phyloP scores from a whole-genome alignment of 2,329 filamentous ascomycete species.

The Colletotrichum somersetense region DNA sequence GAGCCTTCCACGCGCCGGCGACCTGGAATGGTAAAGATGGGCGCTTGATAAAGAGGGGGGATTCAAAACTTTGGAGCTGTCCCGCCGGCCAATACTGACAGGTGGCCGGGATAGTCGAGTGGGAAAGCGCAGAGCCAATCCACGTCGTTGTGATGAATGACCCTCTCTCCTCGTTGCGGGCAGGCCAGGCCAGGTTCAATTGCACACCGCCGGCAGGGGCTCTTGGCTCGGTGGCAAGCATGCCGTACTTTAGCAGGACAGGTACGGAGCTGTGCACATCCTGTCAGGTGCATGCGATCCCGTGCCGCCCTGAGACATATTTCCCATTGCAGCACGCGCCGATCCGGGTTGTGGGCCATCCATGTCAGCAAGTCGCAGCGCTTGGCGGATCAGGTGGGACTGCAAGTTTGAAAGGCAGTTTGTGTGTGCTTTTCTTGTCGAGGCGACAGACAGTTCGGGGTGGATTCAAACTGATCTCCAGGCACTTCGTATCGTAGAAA shows the following conservation, averaged over 20 bases:
- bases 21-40: not conserved
- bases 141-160: not conserved
- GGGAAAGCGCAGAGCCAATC: not conserved
- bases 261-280: not conserved
- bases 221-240: not conserved
- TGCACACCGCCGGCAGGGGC: not conserved
- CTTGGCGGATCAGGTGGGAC: not conserved
- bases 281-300: not conserved
- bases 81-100: not conserved
- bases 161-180: not conserved
- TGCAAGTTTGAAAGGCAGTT: constrained; percentile 19
- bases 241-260: too few species aligned
- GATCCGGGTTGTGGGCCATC: constrained; percentile 17
- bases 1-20: not conserved
- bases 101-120: not conserved
- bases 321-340: constrained; percentile 5
- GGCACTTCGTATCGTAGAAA: too few species aligned
- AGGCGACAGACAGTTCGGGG: too few species aligned
- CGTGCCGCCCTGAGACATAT: constrained; percentile 2
- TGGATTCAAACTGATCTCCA: too few species aligned
- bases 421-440: not conserved
- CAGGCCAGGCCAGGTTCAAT: not conserved
- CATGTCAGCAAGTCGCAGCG: constrained; percentile 34
- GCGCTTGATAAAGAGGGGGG: not conserved
- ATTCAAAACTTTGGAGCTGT: not conserved